phyloP scores from a whole-genome alignment of 2,329 filamentous ascomycete species.

The Colletotrichum australisinense region DNA sequence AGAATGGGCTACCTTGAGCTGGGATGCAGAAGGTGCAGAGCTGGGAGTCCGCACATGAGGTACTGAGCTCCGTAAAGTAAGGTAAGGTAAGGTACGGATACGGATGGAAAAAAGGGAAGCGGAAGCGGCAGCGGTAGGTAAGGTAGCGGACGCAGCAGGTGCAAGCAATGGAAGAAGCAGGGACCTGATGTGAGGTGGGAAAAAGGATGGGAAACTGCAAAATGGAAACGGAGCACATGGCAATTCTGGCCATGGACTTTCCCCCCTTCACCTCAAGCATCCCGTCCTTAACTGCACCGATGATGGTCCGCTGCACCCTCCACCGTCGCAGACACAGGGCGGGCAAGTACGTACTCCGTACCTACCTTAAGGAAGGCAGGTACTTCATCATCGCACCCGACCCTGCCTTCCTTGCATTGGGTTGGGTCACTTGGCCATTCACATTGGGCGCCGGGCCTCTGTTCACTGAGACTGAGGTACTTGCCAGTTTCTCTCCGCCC shows the following conservation, averaged over 20 bases:
- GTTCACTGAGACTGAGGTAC: background rate
- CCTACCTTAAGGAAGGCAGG: too few relatives aligned
- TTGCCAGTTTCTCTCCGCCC: too few relatives aligned
- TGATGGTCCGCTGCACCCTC: background rate
- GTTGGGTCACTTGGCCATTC: too few relatives aligned
- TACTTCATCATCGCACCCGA: background rate
- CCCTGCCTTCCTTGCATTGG: background rate
- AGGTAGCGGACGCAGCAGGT: background rate
- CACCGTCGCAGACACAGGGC: background rate
- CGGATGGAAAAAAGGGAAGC: too few relatives aligned
- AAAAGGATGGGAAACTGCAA: conserved; percentile 32
- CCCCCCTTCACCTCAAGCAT: too few relatives aligned
- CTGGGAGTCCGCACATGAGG: too few relatives aligned
- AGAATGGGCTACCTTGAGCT: background rate
- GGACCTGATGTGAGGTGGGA: background rate
- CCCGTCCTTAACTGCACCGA: too few relatives aligned
- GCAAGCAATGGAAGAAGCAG: background rate
- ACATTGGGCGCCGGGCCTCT: too few relatives aligned
- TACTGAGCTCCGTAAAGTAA: too few relatives aligned
- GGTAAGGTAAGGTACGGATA: too few relatives aligned
- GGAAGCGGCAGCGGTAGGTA: background rate
- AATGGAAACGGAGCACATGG: conserved; percentile 34
- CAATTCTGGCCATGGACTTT: conserved; percentile 32
- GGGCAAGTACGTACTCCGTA: too few relatives aligned
- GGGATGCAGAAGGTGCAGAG: too few relatives aligned